phyloP scores from a whole-genome alignment of 441 rosid species.

The Aleurites moluccanus region DNA sequence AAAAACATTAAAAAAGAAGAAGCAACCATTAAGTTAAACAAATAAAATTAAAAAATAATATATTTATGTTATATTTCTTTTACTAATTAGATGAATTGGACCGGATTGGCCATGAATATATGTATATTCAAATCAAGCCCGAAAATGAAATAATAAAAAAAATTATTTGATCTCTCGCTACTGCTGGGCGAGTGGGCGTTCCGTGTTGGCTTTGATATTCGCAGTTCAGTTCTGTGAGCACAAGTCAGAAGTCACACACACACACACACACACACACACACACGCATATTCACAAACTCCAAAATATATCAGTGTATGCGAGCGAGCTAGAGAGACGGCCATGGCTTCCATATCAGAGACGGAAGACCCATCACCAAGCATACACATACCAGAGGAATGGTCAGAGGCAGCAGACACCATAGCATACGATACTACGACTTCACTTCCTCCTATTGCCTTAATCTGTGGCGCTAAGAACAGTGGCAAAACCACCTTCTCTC shows the following conservation, averaged over 20 bases:
- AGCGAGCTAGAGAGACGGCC: neutral
- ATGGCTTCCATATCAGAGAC: slow-evolving; percentile 29
- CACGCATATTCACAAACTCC: neutral
- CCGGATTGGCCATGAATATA: no score
- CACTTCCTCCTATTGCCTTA: slow-evolving; percentile 53
- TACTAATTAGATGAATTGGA: no score
- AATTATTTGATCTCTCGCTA: no score
- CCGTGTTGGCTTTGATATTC: no score
- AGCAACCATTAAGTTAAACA: no score
- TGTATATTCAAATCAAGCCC: no score
- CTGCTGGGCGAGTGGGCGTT: no score
- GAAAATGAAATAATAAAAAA: no score
- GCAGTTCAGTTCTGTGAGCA: no score
- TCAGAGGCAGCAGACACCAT: slow-evolving; percentile 61
- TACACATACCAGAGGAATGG: slow-evolving; percentile 66
- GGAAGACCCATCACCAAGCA: slow-evolving; percentile 32
- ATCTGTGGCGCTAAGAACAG: slow-evolving; percentile 82
- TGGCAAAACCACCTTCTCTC: slow-evolving; percentile 89
- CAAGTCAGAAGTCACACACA: neutral
- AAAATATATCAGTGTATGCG: neutral
- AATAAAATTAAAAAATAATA: no score
- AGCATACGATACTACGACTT: slow-evolving; percentile 45
- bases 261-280: neutral
- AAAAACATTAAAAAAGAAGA: no score
- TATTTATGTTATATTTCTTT: no score